phyloP scores from a whole-genome alignment of 2,329 filamentous ascomycete genomes.

The Fusarium abutilonis region DNA sequence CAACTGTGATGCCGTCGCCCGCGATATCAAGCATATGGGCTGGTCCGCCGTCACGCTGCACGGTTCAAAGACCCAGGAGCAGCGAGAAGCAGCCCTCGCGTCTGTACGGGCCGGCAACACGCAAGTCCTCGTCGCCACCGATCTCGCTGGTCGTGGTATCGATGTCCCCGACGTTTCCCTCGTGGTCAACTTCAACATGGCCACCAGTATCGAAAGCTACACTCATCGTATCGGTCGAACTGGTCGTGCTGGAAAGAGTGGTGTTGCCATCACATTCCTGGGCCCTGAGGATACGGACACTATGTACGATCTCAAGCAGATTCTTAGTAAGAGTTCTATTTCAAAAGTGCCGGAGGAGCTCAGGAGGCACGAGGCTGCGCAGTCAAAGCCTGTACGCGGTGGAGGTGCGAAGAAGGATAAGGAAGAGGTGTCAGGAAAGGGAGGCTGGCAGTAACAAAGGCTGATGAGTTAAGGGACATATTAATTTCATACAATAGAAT shows the following conservation, averaged over 20 bases:
- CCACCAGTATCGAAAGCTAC: slow-evolving; percentile 89
- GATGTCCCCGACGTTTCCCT: slow-evolving; percentile 94
- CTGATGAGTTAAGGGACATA: not conserved
- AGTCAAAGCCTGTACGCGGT: slow-evolving; percentile 73
- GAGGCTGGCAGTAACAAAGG: slow-evolving; percentile 37
- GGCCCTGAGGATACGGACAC: slow-evolving; percentile 90
- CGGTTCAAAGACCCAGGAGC: slow-evolving; percentile 96
- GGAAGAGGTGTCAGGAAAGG: slow-evolving; percentile 41
- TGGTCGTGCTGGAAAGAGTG: slow-evolving; percentile 95
- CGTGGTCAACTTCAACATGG: slow-evolving; percentile 99
- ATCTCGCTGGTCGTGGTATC: slow-evolving; percentile 96
- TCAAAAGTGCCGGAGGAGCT: slow-evolving; percentile 92
- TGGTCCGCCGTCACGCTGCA: slow-evolving; percentile 91
- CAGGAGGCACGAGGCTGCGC: slow-evolving; percentile 87
- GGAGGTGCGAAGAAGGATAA: slow-evolving; percentile 47
- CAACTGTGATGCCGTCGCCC: slow-evolving; percentile 94
- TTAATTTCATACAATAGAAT: slow-evolving; percentile 1
- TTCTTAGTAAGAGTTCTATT: slow-evolving; percentile 89
- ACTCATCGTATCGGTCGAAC: slow-evolving; percentile 97
- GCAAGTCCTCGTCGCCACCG: slow-evolving; percentile 93
- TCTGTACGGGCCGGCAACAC: slow-evolving; percentile 83
- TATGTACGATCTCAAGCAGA: slow-evolving; percentile 94
- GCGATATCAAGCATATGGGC: slow-evolving; percentile 94
- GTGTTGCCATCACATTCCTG: slow-evolving; percentile 95
- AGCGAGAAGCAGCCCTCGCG: slow-evolving; percentile 90